phyloP scores from a whole-genome alignment of 148 eudicot species.

The Fagopyrum tataricum region DNA sequence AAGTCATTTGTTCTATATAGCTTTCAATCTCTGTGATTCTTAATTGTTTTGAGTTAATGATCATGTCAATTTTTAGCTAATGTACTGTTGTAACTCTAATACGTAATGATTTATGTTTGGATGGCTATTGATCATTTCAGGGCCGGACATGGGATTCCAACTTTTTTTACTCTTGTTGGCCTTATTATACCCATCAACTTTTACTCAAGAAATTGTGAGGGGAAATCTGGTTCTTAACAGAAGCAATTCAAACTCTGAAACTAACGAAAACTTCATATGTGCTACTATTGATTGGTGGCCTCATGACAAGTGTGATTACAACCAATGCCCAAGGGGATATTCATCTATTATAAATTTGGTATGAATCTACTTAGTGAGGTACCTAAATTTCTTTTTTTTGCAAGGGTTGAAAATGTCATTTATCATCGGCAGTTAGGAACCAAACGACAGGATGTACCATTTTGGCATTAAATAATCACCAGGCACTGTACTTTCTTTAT shows the following conservation, averaged over 20 bases:
- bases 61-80: not conserved
- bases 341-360: slow-evolving; percentile 72
- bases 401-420: no score
- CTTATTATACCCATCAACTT: slow-evolving; percentile 22
- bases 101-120: not conserved
- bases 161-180: not conserved
- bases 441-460: not conserved
- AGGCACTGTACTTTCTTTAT: no score
- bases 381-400: no score
- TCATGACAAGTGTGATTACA: slow-evolving; percentile 60
- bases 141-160: not conserved
- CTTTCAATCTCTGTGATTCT: not conserved
- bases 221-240: slow-evolving; percentile 43
- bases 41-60: not conserved
- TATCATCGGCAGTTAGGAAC: no score
- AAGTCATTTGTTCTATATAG: no score
- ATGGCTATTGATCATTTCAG: not conserved
- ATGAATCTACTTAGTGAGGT: not conserved
- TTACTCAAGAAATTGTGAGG: slow-evolving; percentile 37
- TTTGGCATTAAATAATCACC: not conserved
- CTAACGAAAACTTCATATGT: slow-evolving; percentile 65
- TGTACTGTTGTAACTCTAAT: not conserved
- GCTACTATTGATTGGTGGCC: slow-evolving; percentile 99
- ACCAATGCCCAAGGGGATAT: slow-evolving; percentile 80
- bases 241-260: slow-evolving; percentile 34